Percentiles rank a stretch among this genome's conserved stretches.
Conservation (phyloP, 768 basidiomycete genomes). For the Boletus vinaceobasis region DNA sequence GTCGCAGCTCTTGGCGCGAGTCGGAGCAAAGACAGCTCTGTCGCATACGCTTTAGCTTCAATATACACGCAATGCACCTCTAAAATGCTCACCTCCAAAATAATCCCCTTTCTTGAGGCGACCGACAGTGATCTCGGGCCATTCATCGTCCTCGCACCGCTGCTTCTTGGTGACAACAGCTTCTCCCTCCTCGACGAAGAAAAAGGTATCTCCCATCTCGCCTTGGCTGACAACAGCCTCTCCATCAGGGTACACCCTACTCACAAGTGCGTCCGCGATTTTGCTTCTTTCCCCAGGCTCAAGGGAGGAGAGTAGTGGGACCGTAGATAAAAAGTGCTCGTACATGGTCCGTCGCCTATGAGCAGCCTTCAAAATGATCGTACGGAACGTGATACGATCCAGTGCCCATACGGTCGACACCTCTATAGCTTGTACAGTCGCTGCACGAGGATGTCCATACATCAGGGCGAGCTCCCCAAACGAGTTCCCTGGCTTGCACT, state of each 20-base stretch:
- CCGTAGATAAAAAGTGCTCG: constrained; percentile 91
- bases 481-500: constrained; percentile 78
- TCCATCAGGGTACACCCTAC: constrained; percentile 76
- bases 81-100: constrained; percentile 77
- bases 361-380: constrained; percentile 92
- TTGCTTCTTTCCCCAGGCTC: constrained; percentile 90
- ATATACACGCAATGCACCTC: background rate
- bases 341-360: constrained; percentile 93
- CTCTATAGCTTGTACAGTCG: constrained; percentile 85
- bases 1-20: constrained; percentile 94
- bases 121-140: constrained; percentile 68
- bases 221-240: constrained; percentile 88
- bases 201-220: constrained; percentile 96
- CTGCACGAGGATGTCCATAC: constrained; percentile 96
- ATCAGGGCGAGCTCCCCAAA: constrained; percentile 97
- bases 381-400: constrained; percentile 97
- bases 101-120: constrained; percentile 88
- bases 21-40: constrained; percentile 89
- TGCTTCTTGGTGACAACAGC: constrained; percentile 82
- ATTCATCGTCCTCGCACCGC: constrained; percentile 52
- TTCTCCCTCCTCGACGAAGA: constrained; percentile 93
- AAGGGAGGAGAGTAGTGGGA: constrained; percentile 81
- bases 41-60: background rate
- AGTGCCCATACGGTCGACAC: constrained; percentile 88
- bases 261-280: constrained; percentile 92